Percentiles rank a stretch among this genome's conserved stretches.
Conservation (phyloP, 768 basidiomycete genomes). For the Pulveroboletus sp. region DNA sequence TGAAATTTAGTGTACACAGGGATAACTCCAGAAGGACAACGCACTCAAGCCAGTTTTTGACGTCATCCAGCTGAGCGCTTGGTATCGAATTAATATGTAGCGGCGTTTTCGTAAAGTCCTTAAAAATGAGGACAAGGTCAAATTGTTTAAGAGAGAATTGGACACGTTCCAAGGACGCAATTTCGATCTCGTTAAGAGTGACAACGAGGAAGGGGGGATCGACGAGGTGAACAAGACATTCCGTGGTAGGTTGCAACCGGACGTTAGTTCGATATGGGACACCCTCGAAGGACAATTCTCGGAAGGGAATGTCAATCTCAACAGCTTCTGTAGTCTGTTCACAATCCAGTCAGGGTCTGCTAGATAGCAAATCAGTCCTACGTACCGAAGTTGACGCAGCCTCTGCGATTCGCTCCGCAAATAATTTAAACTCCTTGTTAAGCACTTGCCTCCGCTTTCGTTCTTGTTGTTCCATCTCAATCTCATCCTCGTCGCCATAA, state of each 20-base stretch:
- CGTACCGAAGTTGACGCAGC: slow-evolving; percentile 73
- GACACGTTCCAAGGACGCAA: slow-evolving; percentile 94
- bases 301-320: slow-evolving; percentile 95
- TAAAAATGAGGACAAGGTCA: slow-evolving; percentile 95
- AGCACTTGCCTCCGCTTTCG: slow-evolving; percentile 81
- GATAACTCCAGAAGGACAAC: slow-evolving; percentile 26
- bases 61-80: slow-evolving; percentile 84
- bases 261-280: slow-evolving; percentile 95
- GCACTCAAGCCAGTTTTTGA: slow-evolving; percentile 99
- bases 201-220: slow-evolving; percentile 96
- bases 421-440: slow-evolving; percentile 92
- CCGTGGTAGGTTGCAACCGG: slow-evolving; percentile 91
- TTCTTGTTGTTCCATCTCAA: slow-evolving; percentile 98
- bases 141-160: slow-evolving; percentile 96
- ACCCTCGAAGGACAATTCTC: slow-evolving; percentile 94
- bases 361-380: slow-evolving; percentile 1
- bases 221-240: slow-evolving; percentile 91
- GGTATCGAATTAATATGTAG: slow-evolving; percentile 70
- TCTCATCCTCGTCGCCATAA: slow-evolving; percentile 98
- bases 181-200: slow-evolving; percentile 90
- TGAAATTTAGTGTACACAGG: no score
- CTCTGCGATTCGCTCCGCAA: slow-evolving; percentile 89
- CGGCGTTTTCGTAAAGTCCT: slow-evolving; percentile 89
- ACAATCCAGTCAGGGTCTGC: not conserved
- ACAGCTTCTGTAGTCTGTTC: slow-evolving; percentile 74